Conservation (phyloP, 1,139 yeast genomes). For the Kodamaea anthophila region DNA sequence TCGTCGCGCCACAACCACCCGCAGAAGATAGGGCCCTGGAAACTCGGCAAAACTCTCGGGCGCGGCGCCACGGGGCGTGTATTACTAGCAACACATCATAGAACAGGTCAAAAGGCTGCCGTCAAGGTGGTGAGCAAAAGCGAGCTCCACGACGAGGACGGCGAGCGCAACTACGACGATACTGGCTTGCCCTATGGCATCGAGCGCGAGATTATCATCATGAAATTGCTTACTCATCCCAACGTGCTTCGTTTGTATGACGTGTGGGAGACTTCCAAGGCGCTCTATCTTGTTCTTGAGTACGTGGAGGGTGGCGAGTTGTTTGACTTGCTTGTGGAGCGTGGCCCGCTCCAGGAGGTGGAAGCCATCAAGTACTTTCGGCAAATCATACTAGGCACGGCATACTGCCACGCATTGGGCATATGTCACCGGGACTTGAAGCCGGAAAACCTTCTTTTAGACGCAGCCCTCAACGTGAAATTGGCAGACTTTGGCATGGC, state of each 20-base stretch:
- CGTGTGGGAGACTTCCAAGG: conserved; percentile 80
- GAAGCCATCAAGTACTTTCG: conserved; percentile 73
- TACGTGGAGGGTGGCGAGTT: conserved; percentile 83
- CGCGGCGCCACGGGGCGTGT: conserved; percentile 82
- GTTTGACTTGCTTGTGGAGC: conserved; percentile 68
- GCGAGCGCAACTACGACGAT: conserved; percentile 30
- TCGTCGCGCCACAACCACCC: conserved; percentile 33
- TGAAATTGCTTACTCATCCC: conserved; percentile 73
- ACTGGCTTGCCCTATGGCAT: conserved; percentile 71
- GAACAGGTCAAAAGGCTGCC: conserved; percentile 72
- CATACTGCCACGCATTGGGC: conserved; percentile 77
- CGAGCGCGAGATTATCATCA: conserved; percentile 75
- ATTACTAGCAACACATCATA: conserved; percentile 60
- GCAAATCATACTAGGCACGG: conserved; percentile 70
- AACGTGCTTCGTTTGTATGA: conserved; percentile 71
- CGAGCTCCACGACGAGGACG: conserved; percentile 40
- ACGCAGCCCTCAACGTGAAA: conserved; percentile 60
- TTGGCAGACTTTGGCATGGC: conserved; percentile 90
- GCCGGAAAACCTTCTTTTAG: conserved; percentile 70
- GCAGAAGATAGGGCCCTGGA: conserved; percentile 70
- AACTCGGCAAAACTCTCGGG: conserved; percentile 70
- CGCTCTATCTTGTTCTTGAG: conserved; percentile 66
- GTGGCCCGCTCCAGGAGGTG: conserved; percentile 71
- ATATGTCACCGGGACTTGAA: conserved; percentile 79
- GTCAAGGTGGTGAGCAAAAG: conserved; percentile 74